A percentile compares a stretch with the other conserved stretches of the same genome.
Conservation (phyloP, 2,329 filamentous ascomycete species). For the Colletotrichum coccodes region DNA sequence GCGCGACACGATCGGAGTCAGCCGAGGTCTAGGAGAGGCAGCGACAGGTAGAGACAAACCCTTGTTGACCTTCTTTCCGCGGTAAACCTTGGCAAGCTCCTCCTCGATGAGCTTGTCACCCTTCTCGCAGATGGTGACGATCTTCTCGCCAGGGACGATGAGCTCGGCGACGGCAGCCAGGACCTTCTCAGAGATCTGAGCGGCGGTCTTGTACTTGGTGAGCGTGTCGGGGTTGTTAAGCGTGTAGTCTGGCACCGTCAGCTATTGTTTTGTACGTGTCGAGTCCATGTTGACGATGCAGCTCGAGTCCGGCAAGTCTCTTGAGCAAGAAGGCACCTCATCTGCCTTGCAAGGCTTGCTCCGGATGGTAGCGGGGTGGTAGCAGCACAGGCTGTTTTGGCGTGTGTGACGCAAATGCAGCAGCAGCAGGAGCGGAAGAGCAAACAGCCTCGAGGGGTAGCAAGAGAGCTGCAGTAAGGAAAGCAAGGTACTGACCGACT, state of each 20-base stretch:
- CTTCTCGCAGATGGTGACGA: slow-evolving; percentile 93
- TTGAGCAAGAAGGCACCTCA: background rate
- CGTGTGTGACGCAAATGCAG: slow-evolving; percentile 35
- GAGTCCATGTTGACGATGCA: background rate
- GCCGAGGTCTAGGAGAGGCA: slow-evolving; percentile 30
- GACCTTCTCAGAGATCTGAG: slow-evolving; percentile 94
- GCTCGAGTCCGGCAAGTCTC: slow-evolving; percentile 13
- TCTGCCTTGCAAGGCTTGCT: slow-evolving; percentile 8
- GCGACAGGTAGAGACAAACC: slow-evolving; percentile 61
- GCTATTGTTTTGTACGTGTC: background rate
- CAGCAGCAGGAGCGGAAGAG: slow-evolving; percentile 38
- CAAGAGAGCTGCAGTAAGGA: background rate
- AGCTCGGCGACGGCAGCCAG: slow-evolving; percentile 83
- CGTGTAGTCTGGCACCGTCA: slow-evolving; percentile 74
- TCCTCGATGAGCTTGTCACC: slow-evolving; percentile 95
- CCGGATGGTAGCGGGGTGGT: slow-evolving; percentile 20
- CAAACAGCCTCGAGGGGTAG: slow-evolving; percentile 3
- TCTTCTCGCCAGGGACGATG: slow-evolving; percentile 87
- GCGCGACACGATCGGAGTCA: slow-evolving; percentile 11
- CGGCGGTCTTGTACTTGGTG: slow-evolving; percentile 99
- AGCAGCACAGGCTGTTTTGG: slow-evolving; percentile 34
- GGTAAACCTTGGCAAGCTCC: slow-evolving; percentile 95
- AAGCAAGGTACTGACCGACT: slow-evolving; percentile 48
- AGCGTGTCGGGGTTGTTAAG: slow-evolving; percentile 93
- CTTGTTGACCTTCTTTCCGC: slow-evolving; percentile 96